These are phyloP conservation scores for Xylaria sp. DNA, from an alignment of 2,329 filamentous ascomycete species.

Conservation along the genomic window DNA sequence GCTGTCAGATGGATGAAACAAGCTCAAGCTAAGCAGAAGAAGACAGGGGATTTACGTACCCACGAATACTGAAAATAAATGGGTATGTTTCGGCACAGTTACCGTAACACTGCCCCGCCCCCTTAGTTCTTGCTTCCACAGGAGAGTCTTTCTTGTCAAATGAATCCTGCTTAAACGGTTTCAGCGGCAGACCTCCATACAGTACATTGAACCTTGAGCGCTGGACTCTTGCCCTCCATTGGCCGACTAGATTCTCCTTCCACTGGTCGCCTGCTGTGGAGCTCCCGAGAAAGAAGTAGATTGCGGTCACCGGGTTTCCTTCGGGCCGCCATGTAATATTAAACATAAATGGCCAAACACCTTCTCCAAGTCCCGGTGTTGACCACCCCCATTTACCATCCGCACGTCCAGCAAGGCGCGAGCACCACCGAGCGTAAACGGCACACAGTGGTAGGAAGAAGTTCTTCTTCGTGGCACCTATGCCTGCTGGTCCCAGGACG, in stretches of 20 bases:
- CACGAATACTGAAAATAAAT: constrained; percentile 5
- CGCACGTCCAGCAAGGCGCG: constrained; percentile 4
- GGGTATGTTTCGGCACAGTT: constrained; percentile 23
- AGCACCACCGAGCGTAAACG: constrained; percentile 30
- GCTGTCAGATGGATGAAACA: background rate
- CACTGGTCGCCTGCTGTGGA: background rate
- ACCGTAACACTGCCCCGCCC: background rate
- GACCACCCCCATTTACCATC: background rate
- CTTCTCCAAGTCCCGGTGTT: background rate
- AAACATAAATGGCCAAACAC: constrained; percentile 2
- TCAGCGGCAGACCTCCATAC: background rate
- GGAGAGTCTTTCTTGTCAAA: background rate
- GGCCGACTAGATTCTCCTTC: background rate
- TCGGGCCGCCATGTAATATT: constrained; percentile 6
- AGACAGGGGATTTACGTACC: background rate
- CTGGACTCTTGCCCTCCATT: constrained; percentile 8
- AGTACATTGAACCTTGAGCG: background rate
- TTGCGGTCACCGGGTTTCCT: background rate
- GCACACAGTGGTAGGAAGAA: constrained; percentile 38
- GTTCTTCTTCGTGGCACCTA: constrained; percentile 20
- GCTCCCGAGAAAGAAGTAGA: constrained; percentile 12
- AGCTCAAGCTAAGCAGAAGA: background rate
- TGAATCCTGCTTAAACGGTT: background rate
- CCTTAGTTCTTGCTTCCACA: background rate
- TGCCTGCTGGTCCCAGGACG: constrained; percentile 25